Evolutionary conservation across 1,139 yeast species (phyloP).

Genomic region (Blastobotrys serpentis): DNA sequence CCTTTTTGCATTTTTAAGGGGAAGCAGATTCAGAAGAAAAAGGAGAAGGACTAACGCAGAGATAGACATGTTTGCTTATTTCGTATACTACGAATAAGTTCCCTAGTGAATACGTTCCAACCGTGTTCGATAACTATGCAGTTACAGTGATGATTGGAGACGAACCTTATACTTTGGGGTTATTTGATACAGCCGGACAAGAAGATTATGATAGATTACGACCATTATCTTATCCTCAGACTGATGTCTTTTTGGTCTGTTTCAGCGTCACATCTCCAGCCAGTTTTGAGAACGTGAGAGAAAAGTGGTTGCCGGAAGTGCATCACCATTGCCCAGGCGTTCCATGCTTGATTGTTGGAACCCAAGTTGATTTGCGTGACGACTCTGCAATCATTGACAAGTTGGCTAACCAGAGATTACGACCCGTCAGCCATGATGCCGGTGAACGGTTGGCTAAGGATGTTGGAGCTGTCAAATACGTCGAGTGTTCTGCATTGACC

Average conservation of each 20-base stretch:
- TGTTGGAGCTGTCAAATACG: slow-evolving; percentile 91
- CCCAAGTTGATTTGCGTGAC: slow-evolving; percentile 91
- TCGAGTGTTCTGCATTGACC: slow-evolving; percentile 96
- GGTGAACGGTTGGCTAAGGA: slow-evolving; percentile 94
- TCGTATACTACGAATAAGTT: slow-evolving; percentile 91
- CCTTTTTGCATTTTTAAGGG: background rate
- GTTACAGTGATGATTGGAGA: slow-evolving; percentile 98
- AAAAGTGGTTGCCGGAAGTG: slow-evolving; percentile 98
- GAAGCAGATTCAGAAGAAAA: background rate
- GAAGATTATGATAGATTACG: slow-evolving; percentile 97
- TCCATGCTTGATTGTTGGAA: slow-evolving; percentile 93
- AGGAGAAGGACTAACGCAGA: background rate
- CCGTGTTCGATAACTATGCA: slow-evolving; percentile 94
- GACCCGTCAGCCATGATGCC: slow-evolving; percentile 80
- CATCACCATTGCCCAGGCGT: slow-evolving; percentile 98
- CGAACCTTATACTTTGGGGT: slow-evolving; percentile 93
- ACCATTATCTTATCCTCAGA: slow-evolving; percentile 94
- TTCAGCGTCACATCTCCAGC: slow-evolving; percentile 96
- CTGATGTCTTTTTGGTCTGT: slow-evolving; percentile 93
- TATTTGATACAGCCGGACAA: slow-evolving; percentile 98
- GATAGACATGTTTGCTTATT: slow-evolving; percentile 76
- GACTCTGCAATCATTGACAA: slow-evolving; percentile 89
- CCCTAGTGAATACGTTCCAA: slow-evolving; percentile 94
- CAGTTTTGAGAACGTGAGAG: slow-evolving; percentile 95
- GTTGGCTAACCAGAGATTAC: slow-evolving; percentile 83